phyloP scores from a whole-genome alignment of 345 rosid genomes.

The Hirschfeldia incana region DNA sequence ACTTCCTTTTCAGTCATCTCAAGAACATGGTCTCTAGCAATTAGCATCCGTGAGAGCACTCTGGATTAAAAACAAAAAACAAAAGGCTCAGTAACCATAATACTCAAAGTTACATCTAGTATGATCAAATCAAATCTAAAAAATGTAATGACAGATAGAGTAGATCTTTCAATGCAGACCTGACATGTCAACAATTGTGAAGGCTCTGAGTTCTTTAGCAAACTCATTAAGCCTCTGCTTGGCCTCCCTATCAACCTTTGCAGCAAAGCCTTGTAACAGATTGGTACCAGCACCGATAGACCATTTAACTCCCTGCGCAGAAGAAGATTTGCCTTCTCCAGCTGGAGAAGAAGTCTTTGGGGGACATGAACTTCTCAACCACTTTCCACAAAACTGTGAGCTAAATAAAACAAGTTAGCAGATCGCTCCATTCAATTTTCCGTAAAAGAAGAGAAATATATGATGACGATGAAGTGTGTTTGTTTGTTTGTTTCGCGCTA shows the following conservation, averaged over 20 bases:
- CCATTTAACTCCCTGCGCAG: conserved; percentile 69
- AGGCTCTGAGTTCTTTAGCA: conserved; percentile 73
- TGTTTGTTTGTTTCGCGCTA: conserved; percentile 28
- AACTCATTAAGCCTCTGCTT: conserved; percentile 85
- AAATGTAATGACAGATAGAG: not conserved
- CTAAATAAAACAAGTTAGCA: conserved; percentile 72
- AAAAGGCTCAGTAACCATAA: not conserved
- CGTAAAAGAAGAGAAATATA: not conserved
- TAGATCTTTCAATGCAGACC: conserved; percentile 45
- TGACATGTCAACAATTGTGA: conserved; percentile 87
- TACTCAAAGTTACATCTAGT: no score
- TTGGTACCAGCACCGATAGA: conserved; percentile 80
- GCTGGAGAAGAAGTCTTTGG: conserved; percentile 48
- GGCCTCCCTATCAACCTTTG: conserved; percentile 68
- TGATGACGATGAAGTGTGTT: conserved; percentile 32
- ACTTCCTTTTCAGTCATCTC: conserved; percentile 97
- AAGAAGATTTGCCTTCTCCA: conserved; percentile 49
- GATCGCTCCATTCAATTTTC: no score
- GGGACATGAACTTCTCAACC: conserved; percentile 67
- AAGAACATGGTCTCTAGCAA: conserved; percentile 82
- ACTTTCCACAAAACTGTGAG: conserved; percentile 94
- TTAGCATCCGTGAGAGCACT: conserved; percentile 87
- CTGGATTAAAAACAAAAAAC: conserved; percentile 38
- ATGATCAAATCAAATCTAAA: not conserved
- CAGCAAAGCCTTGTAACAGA: conserved; percentile 61